phyloP scores from a whole-genome alignment of 2,329 filamentous ascomycete species.

The Trichoderma aggressivum region DNA sequence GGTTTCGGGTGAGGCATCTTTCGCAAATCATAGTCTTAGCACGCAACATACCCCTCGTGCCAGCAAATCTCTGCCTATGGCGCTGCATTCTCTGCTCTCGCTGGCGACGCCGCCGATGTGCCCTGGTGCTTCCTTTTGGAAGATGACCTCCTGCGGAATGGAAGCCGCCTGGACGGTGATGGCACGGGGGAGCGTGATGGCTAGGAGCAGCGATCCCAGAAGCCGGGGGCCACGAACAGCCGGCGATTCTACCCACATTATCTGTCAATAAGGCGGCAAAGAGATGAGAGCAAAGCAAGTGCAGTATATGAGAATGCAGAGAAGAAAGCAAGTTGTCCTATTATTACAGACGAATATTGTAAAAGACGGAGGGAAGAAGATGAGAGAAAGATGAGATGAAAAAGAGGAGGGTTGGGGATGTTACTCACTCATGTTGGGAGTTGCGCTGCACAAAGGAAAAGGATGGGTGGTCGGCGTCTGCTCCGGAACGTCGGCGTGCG shows the following conservation, averaged over 20 bases:
- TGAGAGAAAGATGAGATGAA: neutral
- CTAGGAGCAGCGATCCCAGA: slow-evolving; percentile 6
- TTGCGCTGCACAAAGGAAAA: no score
- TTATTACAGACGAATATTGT: neutral
- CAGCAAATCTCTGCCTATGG: slow-evolving; percentile 63
- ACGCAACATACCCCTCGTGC: slow-evolving; percentile 43
- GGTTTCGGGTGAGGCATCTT: slow-evolving; percentile 2
- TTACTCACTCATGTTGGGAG: slow-evolving; percentile 4
- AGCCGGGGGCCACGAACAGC: neutral
- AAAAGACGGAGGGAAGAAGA: neutral
- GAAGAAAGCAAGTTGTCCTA: neutral
- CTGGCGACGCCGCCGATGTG: slow-evolving; percentile 63
- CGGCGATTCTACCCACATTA: slow-evolving; percentile 2
- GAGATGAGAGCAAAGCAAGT: neutral
- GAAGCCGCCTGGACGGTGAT: slow-evolving; percentile 15
- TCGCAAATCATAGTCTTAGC: neutral
- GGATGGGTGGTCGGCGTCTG: neutral
- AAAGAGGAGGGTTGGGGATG: neutral
- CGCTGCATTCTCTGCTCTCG: slow-evolving; percentile 65
- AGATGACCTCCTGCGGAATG: slow-evolving; percentile 25
- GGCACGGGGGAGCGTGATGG: neutral
- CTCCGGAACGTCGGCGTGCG: neutral
- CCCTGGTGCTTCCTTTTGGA: slow-evolving; percentile 23
- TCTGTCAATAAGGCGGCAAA: neutral
- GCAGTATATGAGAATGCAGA: neutral